Base-by-base conservation (phyloP, 352 stramenopile genomes). In the Pythium angustatum region DNA sequence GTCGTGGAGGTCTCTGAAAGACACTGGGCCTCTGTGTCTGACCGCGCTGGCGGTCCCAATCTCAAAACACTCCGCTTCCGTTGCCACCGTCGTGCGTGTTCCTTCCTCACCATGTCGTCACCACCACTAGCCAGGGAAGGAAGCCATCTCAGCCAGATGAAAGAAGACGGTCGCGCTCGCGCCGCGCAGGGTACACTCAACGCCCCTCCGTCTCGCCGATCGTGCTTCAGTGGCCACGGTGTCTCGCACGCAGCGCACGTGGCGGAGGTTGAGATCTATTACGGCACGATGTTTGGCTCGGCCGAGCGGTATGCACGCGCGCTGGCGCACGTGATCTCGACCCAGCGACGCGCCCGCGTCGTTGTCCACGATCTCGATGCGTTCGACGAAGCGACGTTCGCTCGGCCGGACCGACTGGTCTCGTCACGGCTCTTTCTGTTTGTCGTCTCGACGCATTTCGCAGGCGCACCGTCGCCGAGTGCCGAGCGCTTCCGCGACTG, bases 391-490 rank as follows among this genome's bases (percentile, higher is more conserved):
- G 41, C 63, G 0, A 31, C 28, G 15, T 77, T 79, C 26, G n/a
- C 58, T 4, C 53, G 24, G 21, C 71, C 76, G 17, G 77, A 85
- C 15, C 66, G 38, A n/a, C 66, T 68, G 61, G 49, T 15, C 22
- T 26, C 33, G 28, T 55, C 62, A 38, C 66, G 60, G 36, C 60
- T 81, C 27, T 88, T 82, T 14, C 75, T 99, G 21, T 98, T 98
- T 60, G 68, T 99, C n/a, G 82, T 98, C 31, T 85, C 97, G 2
- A 99, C 96, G 0, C 98, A 99, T 65, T 94, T 96, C 41, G 94
- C 97, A 57, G 96, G 97, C 9, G 94, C 98, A 60, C 83, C 96
- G 17, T 96, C 96, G 8, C 95, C 98, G 59, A 98, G 97, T 71
- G 90, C 96, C 6, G 52, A 59, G 38, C 57, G 57, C 2, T 64